phyloP scores from a whole-genome alignment of 768 basidiomycete genomes.

The Lentinula sp. region DNA sequence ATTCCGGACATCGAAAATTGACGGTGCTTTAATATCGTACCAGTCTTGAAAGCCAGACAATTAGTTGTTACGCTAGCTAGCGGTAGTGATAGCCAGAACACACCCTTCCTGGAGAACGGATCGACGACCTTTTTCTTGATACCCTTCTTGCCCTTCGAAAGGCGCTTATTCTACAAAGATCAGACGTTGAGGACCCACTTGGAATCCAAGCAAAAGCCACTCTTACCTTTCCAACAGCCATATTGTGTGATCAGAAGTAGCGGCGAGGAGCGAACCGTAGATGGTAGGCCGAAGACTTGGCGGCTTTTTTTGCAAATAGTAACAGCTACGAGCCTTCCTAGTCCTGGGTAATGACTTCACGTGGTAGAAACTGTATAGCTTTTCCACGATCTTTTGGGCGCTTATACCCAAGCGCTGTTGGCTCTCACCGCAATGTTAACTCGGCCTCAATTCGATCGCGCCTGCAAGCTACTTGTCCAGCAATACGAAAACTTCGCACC shows the following conservation, averaged over 20 bases:
- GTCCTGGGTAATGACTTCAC: slow-evolving; percentile 17
- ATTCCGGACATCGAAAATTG: slow-evolving; percentile 93
- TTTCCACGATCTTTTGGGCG: neutral
- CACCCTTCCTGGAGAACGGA: slow-evolving; percentile 99
- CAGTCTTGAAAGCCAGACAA: slow-evolving; percentile 56
- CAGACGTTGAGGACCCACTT: slow-evolving; percentile 7
- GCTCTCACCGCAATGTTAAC: slow-evolving; percentile 33
- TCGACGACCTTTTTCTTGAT: slow-evolving; percentile 99
- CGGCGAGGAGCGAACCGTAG: slow-evolving; percentile 34
- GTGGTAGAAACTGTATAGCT: slow-evolving; percentile 10
- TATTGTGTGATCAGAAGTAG: slow-evolving; percentile 39
- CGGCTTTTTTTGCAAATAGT: slow-evolving; percentile 11
- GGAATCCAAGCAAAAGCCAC: neutral
- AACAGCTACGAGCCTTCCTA: slow-evolving; percentile 40
- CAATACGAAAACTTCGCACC: slow-evolving; percentile 11
- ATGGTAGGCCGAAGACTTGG: slow-evolving; percentile 4
- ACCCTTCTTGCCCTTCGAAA: slow-evolving; percentile 97
- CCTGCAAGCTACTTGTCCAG: slow-evolving; percentile 47
- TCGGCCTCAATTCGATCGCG: slow-evolving; percentile 53
- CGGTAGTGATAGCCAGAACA: slow-evolving; percentile 3
- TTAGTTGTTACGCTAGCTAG: neutral
- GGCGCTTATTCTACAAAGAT: slow-evolving; percentile 80
- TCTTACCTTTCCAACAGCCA: slow-evolving; percentile 88
- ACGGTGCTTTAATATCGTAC: slow-evolving; percentile 99
- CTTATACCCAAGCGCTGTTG: neutral